Percentiles rank a stretch among this genome's conserved stretches.
These are phyloP conservation scores for Aspergillus amoenus DNA, from an alignment of 2,329 filamentous ascomycete genomes.

Conservation along the genomic window DNA sequence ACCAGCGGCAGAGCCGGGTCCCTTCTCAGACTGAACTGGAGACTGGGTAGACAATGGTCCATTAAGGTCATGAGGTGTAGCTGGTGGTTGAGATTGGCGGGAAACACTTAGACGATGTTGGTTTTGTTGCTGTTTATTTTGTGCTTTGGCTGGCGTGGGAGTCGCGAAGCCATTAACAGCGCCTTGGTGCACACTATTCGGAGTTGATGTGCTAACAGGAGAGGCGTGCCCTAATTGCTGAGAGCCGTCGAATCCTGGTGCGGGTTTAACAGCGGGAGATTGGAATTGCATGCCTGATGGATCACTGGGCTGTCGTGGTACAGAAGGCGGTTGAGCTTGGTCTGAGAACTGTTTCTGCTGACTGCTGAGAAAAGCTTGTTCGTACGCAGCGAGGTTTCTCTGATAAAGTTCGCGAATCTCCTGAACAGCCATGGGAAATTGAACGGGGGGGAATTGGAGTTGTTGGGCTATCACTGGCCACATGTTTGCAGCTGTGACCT, in stretches of 20 bases:
- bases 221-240: conserved; percentile 35
- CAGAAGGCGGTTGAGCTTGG: conserved; percentile 43
- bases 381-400: conserved; percentile 73
- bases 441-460: conserved; percentile 60
- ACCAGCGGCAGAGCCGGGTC: conserved; percentile 23
- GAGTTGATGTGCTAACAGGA: conserved; percentile 29
- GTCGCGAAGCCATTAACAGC: conserved; percentile 42
- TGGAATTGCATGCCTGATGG: conserved; percentile 45
- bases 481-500: conserved; percentile 65
- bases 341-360: conserved; percentile 46
- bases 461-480: conserved; percentile 73
- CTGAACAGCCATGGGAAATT: conserved; percentile 64
- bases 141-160: conserved; percentile 33
- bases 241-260: conserved; percentile 47
- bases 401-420: conserved; percentile 74
- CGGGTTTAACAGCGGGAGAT: conserved; percentile 48
- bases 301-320: conserved; percentile 40
- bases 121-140: conserved; percentile 34
- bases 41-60: conserved; percentile 30
- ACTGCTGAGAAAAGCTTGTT: conserved; percentile 51
- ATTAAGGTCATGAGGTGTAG: conserved; percentile 27
- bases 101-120: conserved; percentile 34
- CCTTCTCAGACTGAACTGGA: conserved; percentile 29
- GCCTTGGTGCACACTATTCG: conserved; percentile 31
- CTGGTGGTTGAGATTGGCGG: conserved; percentile 34